These are phyloP conservation scores for Penicillium longicatenatum DNA, from an alignment of 495 filamentous ascomycete species.

Conservation along the genomic window DNA sequence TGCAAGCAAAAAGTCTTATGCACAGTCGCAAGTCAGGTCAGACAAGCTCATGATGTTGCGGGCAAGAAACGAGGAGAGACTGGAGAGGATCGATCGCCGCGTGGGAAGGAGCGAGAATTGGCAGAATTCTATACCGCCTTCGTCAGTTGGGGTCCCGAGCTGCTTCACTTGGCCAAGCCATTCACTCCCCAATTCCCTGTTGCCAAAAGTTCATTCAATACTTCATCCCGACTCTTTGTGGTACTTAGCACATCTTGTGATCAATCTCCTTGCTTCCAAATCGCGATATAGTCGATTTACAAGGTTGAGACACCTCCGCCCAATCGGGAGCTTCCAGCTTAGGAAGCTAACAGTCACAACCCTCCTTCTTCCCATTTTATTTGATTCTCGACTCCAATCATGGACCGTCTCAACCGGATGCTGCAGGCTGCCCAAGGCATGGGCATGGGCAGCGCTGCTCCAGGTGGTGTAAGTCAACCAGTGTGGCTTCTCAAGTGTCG, in stretches of 20 bases:
- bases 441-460: conserved; percentile 67
- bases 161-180: not conserved
- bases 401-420: conserved; percentile 89
- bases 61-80: conserved; percentile 18
- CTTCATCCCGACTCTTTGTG: not conserved
- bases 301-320: conserved; percentile 1
- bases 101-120: conserved; percentile 23
- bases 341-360: conserved; percentile 37
- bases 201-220: not conserved
- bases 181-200: not conserved
- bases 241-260: not conserved
- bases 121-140: conserved; percentile 29
- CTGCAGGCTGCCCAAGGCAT: conserved; percentile 77
- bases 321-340: conserved; percentile 38
- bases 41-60: conserved; percentile 23
- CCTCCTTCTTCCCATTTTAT: conserved; percentile 20
- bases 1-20: conserved; percentile 11
- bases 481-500: conserved; percentile 9
- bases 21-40: conserved; percentile 11
- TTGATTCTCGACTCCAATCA: conserved; percentile 39
- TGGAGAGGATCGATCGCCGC: conserved; percentile 29
- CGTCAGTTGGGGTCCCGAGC: conserved; percentile 29
- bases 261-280: not conserved
- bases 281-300: not conserved
- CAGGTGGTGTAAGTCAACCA: conserved; percentile 70